These are phyloP conservation scores for Neonectria punicea DNA, from an alignment of 2,329 filamentous ascomycete genomes.

Conservation along the genomic window DNA sequence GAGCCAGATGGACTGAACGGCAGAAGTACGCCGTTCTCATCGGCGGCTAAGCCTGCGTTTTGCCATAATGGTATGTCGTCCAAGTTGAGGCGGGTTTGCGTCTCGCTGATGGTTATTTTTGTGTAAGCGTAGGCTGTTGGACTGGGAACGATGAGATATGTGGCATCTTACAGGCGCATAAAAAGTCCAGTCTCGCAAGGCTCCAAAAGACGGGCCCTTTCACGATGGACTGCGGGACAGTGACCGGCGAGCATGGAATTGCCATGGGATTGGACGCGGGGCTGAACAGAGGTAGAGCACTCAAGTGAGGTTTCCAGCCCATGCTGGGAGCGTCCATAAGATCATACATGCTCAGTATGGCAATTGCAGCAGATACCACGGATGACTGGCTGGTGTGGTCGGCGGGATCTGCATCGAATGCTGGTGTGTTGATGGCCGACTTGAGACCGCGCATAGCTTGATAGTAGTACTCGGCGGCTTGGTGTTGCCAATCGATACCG, in stretches of 20 bases:
- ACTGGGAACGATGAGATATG: fast-evolving
- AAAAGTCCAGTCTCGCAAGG: slow-evolving; percentile 31
- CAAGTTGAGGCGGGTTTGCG: slow-evolving; percentile 57
- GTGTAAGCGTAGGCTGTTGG: background rate
- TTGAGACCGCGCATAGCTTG: slow-evolving; percentile 31
- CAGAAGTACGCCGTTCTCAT: slow-evolving; percentile 29
- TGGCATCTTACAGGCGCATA: slow-evolving; percentile 31
- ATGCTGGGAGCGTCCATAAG: slow-evolving; percentile 71
- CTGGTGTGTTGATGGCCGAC: slow-evolving; percentile 17
- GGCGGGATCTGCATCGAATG: slow-evolving; percentile 53
- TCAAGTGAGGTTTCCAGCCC: slow-evolving; percentile 72
- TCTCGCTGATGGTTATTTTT: slow-evolving; percentile 33
- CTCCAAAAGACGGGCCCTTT: slow-evolving; percentile 39
- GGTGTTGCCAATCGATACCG: slow-evolving; percentile 31
- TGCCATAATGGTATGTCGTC: slow-evolving; percentile 72
- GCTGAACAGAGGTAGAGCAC: slow-evolving; percentile 71
- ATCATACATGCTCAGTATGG: slow-evolving; percentile 74
- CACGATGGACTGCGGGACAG: slow-evolving; percentile 28
- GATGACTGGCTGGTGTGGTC: slow-evolving; percentile 23
- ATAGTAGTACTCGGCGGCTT: slow-evolving; percentile 35
- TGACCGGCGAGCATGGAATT: slow-evolving; percentile 12
- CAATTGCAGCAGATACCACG: slow-evolving; percentile 70
- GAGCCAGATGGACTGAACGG: slow-evolving; percentile 50
- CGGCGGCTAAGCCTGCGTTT: slow-evolving; percentile 68
- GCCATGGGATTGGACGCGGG: slow-evolving; percentile 45